phyloP scores from a whole-genome alignment of 2,329 filamentous ascomycete genomes.

The Cytospora piceae region DNA sequence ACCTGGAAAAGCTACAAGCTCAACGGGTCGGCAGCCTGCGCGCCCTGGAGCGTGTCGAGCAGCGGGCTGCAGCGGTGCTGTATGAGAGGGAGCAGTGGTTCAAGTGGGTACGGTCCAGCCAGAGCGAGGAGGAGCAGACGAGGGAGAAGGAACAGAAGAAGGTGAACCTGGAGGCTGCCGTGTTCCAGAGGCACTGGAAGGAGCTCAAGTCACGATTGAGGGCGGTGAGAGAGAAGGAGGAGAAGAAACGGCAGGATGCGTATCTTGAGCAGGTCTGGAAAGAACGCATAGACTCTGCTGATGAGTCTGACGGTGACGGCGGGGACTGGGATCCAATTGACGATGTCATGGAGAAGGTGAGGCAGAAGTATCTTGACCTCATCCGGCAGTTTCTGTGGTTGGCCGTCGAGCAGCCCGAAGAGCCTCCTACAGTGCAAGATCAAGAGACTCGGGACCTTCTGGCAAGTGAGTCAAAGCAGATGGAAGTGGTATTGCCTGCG shows the following conservation, averaged over 20 bases:
- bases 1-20: conserved; percentile 39
- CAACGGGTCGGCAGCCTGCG: conserved; percentile 38
- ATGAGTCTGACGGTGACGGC: conserved; percentile 41
- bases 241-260: conserved; percentile 47
- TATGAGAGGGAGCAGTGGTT: conserved; percentile 53
- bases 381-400: conserved; percentile 52
- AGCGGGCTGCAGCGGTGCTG: conserved; percentile 47
- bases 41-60: conserved; percentile 48
- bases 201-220: conserved; percentile 46
- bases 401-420: conserved; percentile 33
- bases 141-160: conserved; percentile 54
- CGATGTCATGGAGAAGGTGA: conserved; percentile 49
- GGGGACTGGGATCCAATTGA: conserved; percentile 54
- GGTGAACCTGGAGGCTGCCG: conserved; percentile 50
- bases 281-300: conserved; percentile 42
- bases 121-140: conserved; percentile 48
- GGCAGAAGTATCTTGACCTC: conserved; percentile 47
- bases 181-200: conserved; percentile 52
- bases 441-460: background rate
- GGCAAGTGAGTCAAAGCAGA: background rate
- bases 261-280: conserved; percentile 48
- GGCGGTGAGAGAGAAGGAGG: conserved; percentile 45
- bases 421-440: conserved; percentile 24
- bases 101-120: conserved; percentile 49
- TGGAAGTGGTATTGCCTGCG: background rate